Base-by-base conservation (phyloP, 2,329 filamentous ascomycete genomes). In the Akanthomyces muscarius region DNA sequence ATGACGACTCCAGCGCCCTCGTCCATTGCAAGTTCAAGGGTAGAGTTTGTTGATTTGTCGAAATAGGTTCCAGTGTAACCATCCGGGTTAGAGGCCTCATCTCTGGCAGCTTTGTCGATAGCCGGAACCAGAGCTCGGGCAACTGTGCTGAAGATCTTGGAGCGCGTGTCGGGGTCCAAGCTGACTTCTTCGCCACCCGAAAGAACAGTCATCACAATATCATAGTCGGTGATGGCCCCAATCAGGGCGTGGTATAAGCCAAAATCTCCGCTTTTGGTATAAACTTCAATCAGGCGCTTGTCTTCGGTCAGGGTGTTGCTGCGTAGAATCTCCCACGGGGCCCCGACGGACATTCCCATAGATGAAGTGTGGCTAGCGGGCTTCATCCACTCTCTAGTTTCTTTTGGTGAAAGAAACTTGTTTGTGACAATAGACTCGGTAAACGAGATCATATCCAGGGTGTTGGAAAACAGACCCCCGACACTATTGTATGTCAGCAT, bases 251-350 rank as follows among this genome's bases (percentile, higher is more conserved):
- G 74, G 68, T 81, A 83, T 16, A 69, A 61, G 18, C 76, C 75
- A 3, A 80, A 65, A 62, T 77, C 76, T 3, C 81, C 81, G 2
- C 68, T 70, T 67, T 83, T 83, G 28, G 77, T 76, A 69, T 81
- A 81, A 2, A 83, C 59, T 30, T 83, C 79, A 16, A 81, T 69
- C 0, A 78, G 66, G 4, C 78, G 75, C 30, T 74, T 72, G 63
- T 77, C 76, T 0, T 69, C 65, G 5, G 75, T 75, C 36, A 78
- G 64, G 65, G 72, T 72, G 59, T 75, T 68, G 36, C 70, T 67
- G 36, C 77, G 76, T 28, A 75, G 70, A 54, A 82, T 82, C 66
- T 82, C 80, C 79, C 80, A 83, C 0, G 79, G 78, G 6, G 72
- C 73, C 8, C 80, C 81, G 38, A 81, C 71, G 30, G 75, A 72